Conservation (phyloP, 345 rosid genomes). For the Heritiera fomes region DNA sequence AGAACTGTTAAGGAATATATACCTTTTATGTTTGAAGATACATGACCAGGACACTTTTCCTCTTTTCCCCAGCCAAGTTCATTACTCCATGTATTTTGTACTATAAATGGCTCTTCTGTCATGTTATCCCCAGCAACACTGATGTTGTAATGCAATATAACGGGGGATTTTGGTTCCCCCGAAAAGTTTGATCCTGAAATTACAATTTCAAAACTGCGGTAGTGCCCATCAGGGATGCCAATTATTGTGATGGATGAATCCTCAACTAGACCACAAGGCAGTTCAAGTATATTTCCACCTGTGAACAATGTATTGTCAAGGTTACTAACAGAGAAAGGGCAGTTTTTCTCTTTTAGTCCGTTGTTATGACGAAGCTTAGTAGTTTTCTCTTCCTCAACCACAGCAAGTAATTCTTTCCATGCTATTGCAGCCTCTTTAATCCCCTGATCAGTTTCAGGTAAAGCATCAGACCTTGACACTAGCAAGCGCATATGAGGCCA, state of each 20-base stretch:
- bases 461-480: conserved; percentile 71
- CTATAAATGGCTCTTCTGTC: conserved; percentile 59
- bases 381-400: conserved; percentile 37
- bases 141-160: conserved; percentile 65
- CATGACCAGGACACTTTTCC: conserved; percentile 62
- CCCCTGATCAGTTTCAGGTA: conserved; percentile 78
- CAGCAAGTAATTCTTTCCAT: conserved; percentile 50
- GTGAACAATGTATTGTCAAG: conserved; percentile 31
- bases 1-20: conserved; percentile 15
- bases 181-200: conserved; percentile 51
- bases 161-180: conserved; percentile 44
- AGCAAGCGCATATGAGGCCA: conserved; percentile 67
- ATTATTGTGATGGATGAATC: conserved; percentile 79
- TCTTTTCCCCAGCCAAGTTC: conserved; percentile 75
- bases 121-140: conserved; percentile 60
- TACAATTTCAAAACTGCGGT: conserved; percentile 60
- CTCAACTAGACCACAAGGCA: conserved; percentile 79
- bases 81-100: conserved; percentile 74
- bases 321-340: conserved; percentile 55
- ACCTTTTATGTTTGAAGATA: conserved; percentile 55
- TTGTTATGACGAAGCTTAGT: conserved; percentile 22
- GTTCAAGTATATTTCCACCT: conserved; percentile 44
- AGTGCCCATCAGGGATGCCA: conserved; percentile 62
- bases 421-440: conserved; percentile 70
- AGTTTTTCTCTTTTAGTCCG: conserved; percentile 37